phyloP scores from a whole-genome alignment of 176 grass and related monocot species.

The Zoysia japonica region DNA sequence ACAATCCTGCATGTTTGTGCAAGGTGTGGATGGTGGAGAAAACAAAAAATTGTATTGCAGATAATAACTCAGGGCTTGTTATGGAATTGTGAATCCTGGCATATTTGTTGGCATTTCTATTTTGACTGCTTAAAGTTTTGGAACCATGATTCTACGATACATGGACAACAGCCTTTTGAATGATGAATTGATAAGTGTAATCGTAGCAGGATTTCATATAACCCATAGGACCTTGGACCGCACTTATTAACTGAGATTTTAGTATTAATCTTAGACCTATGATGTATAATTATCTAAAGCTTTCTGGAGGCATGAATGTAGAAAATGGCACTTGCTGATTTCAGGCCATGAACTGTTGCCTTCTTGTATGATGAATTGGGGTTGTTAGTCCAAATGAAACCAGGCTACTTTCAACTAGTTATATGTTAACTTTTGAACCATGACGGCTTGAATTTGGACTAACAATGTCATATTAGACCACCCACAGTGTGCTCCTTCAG shows the following conservation, averaged over 20 bases:
- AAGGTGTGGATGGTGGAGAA: background rate
- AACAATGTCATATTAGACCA: too few relatives aligned
- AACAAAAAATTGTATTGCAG: background rate
- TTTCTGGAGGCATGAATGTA: background rate
- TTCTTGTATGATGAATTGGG: background rate
- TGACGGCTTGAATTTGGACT: background rate
- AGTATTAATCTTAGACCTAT: background rate
- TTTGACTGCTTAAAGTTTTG: conserved; percentile 19
- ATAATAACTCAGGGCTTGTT: background rate
- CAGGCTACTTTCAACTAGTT: conserved; percentile 7
- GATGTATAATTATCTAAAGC: conserved; percentile 11
- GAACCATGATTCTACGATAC: conserved; percentile 9
- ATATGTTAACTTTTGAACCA: conserved; percentile 4
- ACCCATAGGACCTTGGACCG: background rate
- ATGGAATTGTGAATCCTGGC: background rate
- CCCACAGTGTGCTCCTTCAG: too few relatives aligned
- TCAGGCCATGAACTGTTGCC: background rate
- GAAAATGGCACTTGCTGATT: background rate
- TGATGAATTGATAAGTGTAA: background rate
- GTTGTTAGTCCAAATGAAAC: conserved; percentile 17
- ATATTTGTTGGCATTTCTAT: conserved; percentile 6
- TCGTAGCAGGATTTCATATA: background rate
- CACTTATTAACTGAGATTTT: background rate
- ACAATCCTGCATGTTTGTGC: background rate
- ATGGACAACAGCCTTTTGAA: conserved; percentile 6